Conservation (phyloP, 2,329 filamentous ascomycete genomes). For the Fusarium mangiferae region DNA sequence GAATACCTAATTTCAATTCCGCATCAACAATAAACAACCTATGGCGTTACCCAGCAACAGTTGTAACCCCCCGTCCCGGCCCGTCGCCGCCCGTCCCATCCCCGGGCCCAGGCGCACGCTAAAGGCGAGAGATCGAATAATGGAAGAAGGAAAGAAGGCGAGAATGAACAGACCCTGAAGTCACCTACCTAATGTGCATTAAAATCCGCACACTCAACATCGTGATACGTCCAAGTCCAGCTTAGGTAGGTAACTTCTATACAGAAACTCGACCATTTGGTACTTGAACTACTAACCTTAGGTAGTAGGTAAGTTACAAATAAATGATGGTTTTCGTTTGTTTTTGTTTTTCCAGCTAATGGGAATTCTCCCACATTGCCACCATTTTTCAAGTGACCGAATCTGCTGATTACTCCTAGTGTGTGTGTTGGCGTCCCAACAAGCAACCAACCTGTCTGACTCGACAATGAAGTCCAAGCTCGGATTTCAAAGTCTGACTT, state of each 20-base stretch:
- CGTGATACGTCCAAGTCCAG: neutral
- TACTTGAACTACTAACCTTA: neutral
- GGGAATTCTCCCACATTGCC: neutral
- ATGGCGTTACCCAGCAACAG: slow-evolving; percentile 14
- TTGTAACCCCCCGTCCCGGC: slow-evolving; percentile 11
- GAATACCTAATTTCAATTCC: slow-evolving; percentile 12
- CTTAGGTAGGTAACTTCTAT: neutral
- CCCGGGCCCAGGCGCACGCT: slow-evolving; percentile 20
- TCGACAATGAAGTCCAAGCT: slow-evolving; percentile 7
- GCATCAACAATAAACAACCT: slow-evolving; percentile 25
- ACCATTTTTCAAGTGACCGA: neutral
- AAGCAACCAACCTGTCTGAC: neutral
- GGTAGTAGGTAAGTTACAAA: neutral
- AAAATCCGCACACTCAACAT: neutral
- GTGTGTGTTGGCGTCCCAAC: neutral
- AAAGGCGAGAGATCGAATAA: slow-evolving; percentile 13
- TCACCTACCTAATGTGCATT: neutral
- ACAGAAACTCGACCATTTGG: neutral
- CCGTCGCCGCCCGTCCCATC: slow-evolving; percentile 22
- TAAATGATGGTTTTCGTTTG: neutral
- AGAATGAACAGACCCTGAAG: slow-evolving; percentile 15
- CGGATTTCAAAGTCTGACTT: neutral
- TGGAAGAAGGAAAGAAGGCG: slow-evolving; percentile 1
- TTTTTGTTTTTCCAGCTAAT: neutral
- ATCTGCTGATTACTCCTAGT: neutral